Evolutionary conservation across 345 rosid genomes (phyloP), one percentile per base, ranked within the genome.

Genomic region (Moricandia arvensis): DNA sequence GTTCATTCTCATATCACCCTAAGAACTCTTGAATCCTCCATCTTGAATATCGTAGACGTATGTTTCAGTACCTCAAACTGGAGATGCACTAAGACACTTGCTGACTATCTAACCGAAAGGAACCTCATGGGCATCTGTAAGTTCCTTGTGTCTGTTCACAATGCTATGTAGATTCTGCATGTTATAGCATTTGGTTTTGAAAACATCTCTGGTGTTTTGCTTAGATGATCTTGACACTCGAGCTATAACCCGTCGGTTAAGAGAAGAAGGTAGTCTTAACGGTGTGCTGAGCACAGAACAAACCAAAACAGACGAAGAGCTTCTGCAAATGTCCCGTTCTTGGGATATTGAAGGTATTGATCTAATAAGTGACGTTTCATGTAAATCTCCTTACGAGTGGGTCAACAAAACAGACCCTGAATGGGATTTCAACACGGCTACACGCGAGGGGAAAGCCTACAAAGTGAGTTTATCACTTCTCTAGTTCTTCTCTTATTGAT

Each of bases 221-320:
- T 27, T 49, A 96, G 98, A 87, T 87, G 98, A 96, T 82, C 92
- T 91, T 69, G 98, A 96, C 76, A 96, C 97, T 5, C 88, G 97
- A 61, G 97, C 99, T 53, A 96, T 96, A 75, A 96, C 98, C 55
- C 88, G 93, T 24, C 85, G 98, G 64, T 84, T 93, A 77, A 90
- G 98, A 85, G 87, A 96, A 85, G 93, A 91, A 67, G 99, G 98
- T 78, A 96, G 97, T 80, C 96, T 96, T 75, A 86, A 87, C 16
- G 97, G 99, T 68, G 95, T 93, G 24, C 77, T 96, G 75, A 93
- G 96, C 86, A 91, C 98, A 0, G 99, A 93, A 82, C 79, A 81
- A 67, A 65, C 87, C 71, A 93, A 85, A 82, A 79, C 90, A 15
- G 91, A 93, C 63, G 86, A 85, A 1, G 97, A 96, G 73, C 99